A percentile compares a stretch with the other conserved stretches of the same genome.
Conservation (phyloP, 495 filamentous ascomycete genomes). For the Clavariopsis aquatica region DNA sequence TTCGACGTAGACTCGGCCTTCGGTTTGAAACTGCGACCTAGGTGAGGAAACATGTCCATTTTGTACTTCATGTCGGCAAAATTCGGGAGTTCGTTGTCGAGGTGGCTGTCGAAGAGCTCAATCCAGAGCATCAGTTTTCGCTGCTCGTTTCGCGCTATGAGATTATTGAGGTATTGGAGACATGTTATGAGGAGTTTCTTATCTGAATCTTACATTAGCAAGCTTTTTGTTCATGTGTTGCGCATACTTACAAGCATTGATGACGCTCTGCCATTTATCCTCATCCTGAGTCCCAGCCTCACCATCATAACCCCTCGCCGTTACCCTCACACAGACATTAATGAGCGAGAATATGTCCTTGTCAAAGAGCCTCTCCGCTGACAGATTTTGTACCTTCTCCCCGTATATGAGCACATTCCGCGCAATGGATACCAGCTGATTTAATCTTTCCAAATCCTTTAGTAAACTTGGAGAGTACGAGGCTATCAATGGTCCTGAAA, state of each 20-base stretch:
- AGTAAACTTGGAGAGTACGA: slow-evolving; percentile 72
- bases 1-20: slow-evolving; percentile 1
- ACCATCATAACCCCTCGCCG: slow-evolving; percentile 85
- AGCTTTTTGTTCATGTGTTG: not conserved
- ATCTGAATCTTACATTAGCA: slow-evolving; percentile 48
- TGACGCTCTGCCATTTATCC: slow-evolving; percentile 69
- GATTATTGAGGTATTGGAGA: slow-evolving; percentile 88
- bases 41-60: slow-evolving; percentile 22
- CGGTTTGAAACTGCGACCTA: not conserved
- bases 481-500: slow-evolving; percentile 62
- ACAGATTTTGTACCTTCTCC: slow-evolving; percentile 82
- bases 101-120: slow-evolving; percentile 66
- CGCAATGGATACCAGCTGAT: slow-evolving; percentile 80
- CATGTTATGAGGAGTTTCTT: slow-evolving; percentile 89
- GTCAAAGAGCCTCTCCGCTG: slow-evolving; percentile 74
- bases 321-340: slow-evolving; percentile 81
- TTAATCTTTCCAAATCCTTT: slow-evolving; percentile 79
- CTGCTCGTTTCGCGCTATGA: slow-evolving; percentile 86
- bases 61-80: slow-evolving; percentile 30
- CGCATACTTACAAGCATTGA: slow-evolving; percentile 46
- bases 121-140: slow-evolving; percentile 91
- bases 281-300: slow-evolving; percentile 67
- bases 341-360: slow-evolving; percentile 81
- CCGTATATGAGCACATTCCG: slow-evolving; percentile 82
- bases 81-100: slow-evolving; percentile 35